A percentile compares a stretch with the other conserved stretches of the same genome.
phyloP scores from a whole-genome alignment of 2,329 filamentous ascomycete genomes.

The Curvularia hawaiiensis region DNA sequence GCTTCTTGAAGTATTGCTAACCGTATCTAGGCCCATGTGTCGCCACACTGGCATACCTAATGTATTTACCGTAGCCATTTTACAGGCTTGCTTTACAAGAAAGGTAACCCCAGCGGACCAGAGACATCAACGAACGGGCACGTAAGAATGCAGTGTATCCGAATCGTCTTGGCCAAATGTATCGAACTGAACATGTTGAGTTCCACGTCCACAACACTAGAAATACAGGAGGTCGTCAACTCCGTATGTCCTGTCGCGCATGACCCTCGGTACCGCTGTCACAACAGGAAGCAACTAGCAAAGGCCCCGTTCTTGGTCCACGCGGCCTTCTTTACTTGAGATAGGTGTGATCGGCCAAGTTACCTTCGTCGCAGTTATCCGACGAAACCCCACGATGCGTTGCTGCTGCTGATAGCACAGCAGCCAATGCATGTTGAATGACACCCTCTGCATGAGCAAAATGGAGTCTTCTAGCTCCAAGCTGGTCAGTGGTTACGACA shows the following conservation, averaged over 20 bases:
- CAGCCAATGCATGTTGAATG: conserved; percentile 17
- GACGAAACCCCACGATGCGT: conserved; percentile 10
- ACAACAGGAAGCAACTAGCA: conserved; percentile 30
- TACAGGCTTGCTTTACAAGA: not conserved
- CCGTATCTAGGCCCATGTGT: conserved; percentile 19
- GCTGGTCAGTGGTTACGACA: not conserved
- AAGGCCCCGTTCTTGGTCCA: conserved; percentile 26
- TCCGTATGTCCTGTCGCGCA: conserved; percentile 7
- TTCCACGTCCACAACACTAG: conserved; percentile 19
- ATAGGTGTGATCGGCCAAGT: conserved; percentile 32
- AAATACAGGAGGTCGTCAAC: conserved; percentile 17
- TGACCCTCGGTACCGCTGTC: conserved; percentile 21
- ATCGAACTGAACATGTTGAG: conserved; percentile 24
- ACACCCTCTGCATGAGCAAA: conserved; percentile 19
- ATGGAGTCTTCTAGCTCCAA: conserved; percentile 27
- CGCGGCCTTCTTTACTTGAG: conserved; percentile 28
- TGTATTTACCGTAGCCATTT: conserved; percentile 28
- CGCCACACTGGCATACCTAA: conserved; percentile 20
- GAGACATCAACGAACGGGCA: conserved; percentile 12
- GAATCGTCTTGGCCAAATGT: conserved; percentile 31
- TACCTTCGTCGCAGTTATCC: conserved; percentile 19
- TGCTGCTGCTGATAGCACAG: conserved; percentile 4
- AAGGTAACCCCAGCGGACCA: not conserved
- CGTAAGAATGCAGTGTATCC: conserved; percentile 31
- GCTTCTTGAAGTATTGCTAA: conserved; percentile 26